Percentiles rank a stretch among this genome's conserved stretches.
Conservation (phyloP, 805 yeast genomes). For the Nakazawaea ambrosiae region DNA sequence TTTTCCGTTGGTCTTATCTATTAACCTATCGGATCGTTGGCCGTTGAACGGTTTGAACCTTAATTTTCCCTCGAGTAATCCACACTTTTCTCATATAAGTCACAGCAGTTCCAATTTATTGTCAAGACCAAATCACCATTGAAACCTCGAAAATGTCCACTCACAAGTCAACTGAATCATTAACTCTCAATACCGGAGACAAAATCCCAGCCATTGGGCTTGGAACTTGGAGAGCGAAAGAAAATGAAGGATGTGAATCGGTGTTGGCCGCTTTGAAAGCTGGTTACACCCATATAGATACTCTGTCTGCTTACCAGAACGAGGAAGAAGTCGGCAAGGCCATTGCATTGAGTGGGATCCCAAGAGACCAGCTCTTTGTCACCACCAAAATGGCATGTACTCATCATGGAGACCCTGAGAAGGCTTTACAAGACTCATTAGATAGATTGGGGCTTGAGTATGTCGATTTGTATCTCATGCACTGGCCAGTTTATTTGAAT, state of each 20-base stretch:
- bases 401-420: conserved; percentile 30
- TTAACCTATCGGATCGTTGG: too few species aligned
- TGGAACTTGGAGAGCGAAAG: conserved; percentile 65
- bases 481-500: conserved; percentile 45
- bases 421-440: conserved; percentile 45
- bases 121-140: too few species aligned
- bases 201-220: conserved; percentile 60
- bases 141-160: background rate
- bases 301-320: conserved; percentile 63
- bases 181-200: conserved; percentile 48
- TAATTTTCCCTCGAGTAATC: too few species aligned
- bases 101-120: too few species aligned
- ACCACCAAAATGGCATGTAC: conserved; percentile 59
- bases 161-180: conserved; percentile 1
- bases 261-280: conserved; percentile 54
- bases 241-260: conserved; percentile 41
- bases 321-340: conserved; percentile 67
- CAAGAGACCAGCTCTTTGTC: conserved; percentile 47
- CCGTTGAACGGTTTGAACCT: too few species aligned
- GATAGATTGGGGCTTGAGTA: conserved; percentile 48
- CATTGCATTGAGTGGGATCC: conserved; percentile 32
- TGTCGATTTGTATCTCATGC: conserved; percentile 59
- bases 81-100: too few species aligned
- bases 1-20: too few species aligned
- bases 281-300: conserved; percentile 70